Evolutionary conservation across 2,329 filamentous ascomycete genomes (phyloP).

Genomic region (Triangularia setosa): DNA sequence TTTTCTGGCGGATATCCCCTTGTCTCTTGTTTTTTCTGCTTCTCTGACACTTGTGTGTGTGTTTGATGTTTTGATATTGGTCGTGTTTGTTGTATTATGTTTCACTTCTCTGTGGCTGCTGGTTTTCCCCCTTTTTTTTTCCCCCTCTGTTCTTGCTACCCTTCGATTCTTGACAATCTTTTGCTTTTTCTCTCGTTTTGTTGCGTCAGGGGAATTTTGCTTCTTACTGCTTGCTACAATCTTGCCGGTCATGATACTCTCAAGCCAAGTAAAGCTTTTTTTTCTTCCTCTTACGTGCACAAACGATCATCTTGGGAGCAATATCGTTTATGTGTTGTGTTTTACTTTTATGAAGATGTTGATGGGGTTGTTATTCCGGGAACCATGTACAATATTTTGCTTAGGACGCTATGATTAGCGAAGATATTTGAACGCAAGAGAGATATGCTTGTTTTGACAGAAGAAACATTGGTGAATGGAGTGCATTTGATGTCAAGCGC

Average conservation of each 20-base stretch:
- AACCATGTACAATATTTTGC: not conserved
- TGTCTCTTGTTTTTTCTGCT: not conserved
- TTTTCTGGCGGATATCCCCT: conserved; percentile 6
- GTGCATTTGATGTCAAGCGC: not conserved
- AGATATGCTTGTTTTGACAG: not conserved
- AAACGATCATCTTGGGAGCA: not conserved
- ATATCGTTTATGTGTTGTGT: not conserved
- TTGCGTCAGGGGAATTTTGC: not conserved
- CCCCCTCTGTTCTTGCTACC: no score
- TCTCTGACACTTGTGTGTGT: not conserved
- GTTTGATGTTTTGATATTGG: not conserved
- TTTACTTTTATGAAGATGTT: not conserved
- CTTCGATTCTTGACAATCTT: not conserved
- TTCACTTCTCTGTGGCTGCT: not conserved
- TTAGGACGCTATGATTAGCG: not conserved
- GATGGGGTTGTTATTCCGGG: not conserved
- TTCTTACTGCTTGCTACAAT: not conserved
- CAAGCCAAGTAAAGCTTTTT: not conserved
- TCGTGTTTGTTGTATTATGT: conserved; percentile 2
- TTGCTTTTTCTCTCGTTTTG: not conserved
- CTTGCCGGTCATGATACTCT: not conserved
- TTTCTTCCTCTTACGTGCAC: not conserved
- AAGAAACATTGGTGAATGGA: not conserved
- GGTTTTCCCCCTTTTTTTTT: no score
- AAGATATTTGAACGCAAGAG: not conserved